These are phyloP conservation scores for Castanospermum australe DNA, from an alignment of 306 rosid genomes.

Conservation along the genomic window DNA sequence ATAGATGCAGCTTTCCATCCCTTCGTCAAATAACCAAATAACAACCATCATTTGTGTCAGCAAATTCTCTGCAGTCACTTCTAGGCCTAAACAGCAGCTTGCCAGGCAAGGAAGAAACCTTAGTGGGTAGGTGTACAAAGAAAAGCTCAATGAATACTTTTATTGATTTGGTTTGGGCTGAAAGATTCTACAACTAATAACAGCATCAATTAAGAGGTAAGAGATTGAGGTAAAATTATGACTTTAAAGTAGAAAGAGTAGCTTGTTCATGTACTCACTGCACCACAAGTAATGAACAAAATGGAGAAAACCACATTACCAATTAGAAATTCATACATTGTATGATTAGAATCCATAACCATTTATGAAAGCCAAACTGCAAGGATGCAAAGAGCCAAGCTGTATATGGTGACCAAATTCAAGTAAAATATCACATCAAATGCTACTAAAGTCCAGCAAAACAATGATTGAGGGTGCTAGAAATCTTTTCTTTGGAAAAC, in stretches of 20 bases:
- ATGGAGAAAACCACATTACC: background rate
- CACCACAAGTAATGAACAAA: background rate
- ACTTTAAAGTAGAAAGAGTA: background rate
- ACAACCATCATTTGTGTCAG: background rate
- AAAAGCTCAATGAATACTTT: background rate
- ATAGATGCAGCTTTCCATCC: background rate
- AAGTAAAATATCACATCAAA: background rate
- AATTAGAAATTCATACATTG: background rate
- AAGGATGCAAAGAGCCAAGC: background rate
- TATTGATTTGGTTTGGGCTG: background rate
- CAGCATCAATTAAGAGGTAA: background rate
- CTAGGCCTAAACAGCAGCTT: slow-evolving; percentile 3
- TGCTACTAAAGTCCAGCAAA: background rate
- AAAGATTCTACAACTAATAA: background rate
- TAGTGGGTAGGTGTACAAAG: background rate
- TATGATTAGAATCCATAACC: background rate
- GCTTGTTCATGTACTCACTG: background rate
- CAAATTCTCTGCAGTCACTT: background rate
- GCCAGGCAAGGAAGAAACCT: background rate
- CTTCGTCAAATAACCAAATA: background rate
- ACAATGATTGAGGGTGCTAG: background rate
- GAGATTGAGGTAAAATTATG: background rate
- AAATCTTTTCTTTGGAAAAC: background rate
- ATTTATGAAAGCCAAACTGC: background rate
- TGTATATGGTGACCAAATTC: background rate